A percentile compares a stretch with the other conserved stretches of the same genome.
phyloP scores from a whole-genome alignment of 257 asterid species.

The Ophiorrhiza pumila region DNA sequence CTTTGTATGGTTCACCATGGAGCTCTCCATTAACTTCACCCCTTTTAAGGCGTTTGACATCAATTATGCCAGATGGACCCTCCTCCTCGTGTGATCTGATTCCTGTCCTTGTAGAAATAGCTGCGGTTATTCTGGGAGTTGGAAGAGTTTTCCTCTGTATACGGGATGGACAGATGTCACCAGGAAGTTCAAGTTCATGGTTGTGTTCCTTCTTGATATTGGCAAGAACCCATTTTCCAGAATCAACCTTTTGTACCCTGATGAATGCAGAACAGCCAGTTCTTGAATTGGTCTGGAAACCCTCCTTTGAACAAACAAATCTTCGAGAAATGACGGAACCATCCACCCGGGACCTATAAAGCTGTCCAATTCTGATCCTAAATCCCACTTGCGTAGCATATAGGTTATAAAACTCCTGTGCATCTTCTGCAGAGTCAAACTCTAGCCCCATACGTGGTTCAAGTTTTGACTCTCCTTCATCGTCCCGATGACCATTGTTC shows the following conservation, averaged over 20 bases:
- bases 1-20: constrained; percentile 68
- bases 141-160: constrained; percentile 58
- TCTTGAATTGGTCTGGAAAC: constrained; percentile 83
- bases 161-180: constrained; percentile 59
- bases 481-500: constrained; percentile 46
- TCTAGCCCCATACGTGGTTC: constrained; percentile 79
- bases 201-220: constrained; percentile 81
- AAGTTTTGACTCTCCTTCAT: constrained; percentile 55
- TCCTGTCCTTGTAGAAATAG: constrained; percentile 83
- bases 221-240: constrained; percentile 89
- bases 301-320: constrained; percentile 89
- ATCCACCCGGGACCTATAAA: constrained; percentile 78
- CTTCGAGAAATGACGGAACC: constrained; percentile 87
- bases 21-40: constrained; percentile 53
- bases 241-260: constrained; percentile 72
- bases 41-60: constrained; percentile 64
- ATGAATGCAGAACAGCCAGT: constrained; percentile 93
- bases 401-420: constrained; percentile 71
- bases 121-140: constrained; percentile 55
- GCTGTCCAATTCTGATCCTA: constrained; percentile 88
- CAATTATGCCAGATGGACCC: constrained; percentile 49
- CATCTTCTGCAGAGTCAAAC: constrained; percentile 82
- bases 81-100: constrained; percentile 85
- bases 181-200: constrained; percentile 64
- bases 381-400: constrained; percentile 77